Evolutionary conservation across 495 filamentous ascomycete species (phyloP).

Genomic region (Podospora comata): DNA sequence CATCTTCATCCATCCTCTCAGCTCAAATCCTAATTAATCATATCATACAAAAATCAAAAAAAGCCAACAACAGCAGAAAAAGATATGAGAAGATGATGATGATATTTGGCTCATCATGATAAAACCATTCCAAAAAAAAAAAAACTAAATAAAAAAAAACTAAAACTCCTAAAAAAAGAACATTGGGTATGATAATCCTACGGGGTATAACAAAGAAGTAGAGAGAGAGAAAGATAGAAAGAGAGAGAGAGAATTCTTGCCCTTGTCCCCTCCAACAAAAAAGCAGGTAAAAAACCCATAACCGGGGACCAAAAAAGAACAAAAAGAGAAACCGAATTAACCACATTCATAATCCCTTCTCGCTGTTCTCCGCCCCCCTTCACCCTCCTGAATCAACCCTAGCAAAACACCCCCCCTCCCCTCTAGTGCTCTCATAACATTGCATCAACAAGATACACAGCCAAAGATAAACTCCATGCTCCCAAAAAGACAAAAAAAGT

Average conservation of each 20-base stretch:
- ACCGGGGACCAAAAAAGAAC: not conserved
- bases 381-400: not conserved
- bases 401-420: not conserved
- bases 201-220: constrained; percentile 6
- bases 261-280: not conserved
- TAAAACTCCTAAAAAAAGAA: not conserved
- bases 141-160: no score
- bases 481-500: not conserved
- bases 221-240: not conserved
- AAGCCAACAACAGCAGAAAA: not conserved
- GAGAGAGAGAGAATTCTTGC: no score
- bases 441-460: not conserved
- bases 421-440: not conserved
- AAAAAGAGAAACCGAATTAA: constrained; percentile 9
- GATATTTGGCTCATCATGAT: no score
- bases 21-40: not conserved
- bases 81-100: no score
- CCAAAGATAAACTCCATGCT: not conserved
- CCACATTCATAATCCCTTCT: not conserved
- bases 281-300: not conserved
- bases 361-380: not conserved
- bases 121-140: no score
- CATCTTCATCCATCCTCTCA: not conserved
- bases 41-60: not conserved
- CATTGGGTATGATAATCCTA: not conserved